Base-by-base conservation (phyloP, 306 rosid species). In the Inga oerstediana region DNA sequence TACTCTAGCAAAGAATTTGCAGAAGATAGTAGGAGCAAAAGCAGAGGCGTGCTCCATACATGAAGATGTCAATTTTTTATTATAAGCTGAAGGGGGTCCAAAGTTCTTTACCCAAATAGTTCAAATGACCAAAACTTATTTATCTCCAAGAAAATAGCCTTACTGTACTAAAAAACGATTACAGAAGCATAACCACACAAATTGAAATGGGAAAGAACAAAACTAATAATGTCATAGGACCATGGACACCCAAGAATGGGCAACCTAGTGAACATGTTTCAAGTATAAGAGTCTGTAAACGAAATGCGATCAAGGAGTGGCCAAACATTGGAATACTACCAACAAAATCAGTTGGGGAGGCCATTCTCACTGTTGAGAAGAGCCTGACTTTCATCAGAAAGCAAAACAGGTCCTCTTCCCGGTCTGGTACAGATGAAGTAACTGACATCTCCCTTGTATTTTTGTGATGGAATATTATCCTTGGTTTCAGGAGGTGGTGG, bases 381-480 rank as follows among this genome's bases (percentile, higher is more conserved):
- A 77, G 92, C 91, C 77, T 84, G 91, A 67, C 90, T 86, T 65
- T 88, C 94, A 70, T 91, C 94, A 13, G 97, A 84, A 70, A 96
- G 89, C 88, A 88, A 76, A 81, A 94, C 94, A 14, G 99, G 99
- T 77, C 99, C 99, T 88, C 84, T 92, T 76, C 99, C 99, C 2
- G 97, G 97, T 81, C 88, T 92, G 65, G 99, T 96, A 84, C 99
- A 96, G 82, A 96, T 96, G 89, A 96, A 96, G 89, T 96, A 94
- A 87, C 91, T 91, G 69, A 96, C 97, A 78, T 91, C 97, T 41
- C 99, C 99, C 81, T 80, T 85, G 82, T 39, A 88, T 83, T 92
- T 94, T 91, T 94, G 94, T 27, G 89, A 89, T 44, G 92, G 92
- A 87, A 88, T 81, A 39, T 84, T 87, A 75, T 87, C 97, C 87